Conservation (phyloP, 306 rosid genomes). For the Crotalaria pallida region DNA sequence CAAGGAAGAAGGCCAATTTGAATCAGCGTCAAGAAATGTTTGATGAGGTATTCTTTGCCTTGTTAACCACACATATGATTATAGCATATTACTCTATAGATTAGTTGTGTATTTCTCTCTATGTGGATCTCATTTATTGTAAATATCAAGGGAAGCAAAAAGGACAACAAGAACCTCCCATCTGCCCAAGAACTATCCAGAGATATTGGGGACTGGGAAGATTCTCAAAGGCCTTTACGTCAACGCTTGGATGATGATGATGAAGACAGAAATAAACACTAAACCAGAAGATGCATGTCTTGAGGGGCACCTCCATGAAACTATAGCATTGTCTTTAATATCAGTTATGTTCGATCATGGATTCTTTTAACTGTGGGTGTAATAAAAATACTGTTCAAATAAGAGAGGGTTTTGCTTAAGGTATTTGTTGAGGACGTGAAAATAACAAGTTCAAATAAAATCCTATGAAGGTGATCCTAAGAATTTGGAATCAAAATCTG, state of each 20-base stretch:
- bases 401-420: too few species aligned
- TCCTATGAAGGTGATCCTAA: too few species aligned
- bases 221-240: conserved; percentile 21
- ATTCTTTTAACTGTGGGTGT: neutral
- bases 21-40: conserved; percentile 34
- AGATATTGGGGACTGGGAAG: conserved; percentile 37
- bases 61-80: neutral
- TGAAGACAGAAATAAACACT: conserved; percentile 25
- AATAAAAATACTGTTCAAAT: too few species aligned
- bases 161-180: conserved; percentile 44
- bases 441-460: too few species aligned
- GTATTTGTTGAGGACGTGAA: too few species aligned
- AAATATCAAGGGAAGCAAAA: conserved; percentile 38
- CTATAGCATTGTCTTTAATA: neutral
- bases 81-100: neutral
- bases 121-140: conserved; percentile 13
- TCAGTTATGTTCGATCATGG: neutral
- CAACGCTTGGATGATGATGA: conserved; percentile 25
- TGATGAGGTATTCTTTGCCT: conserved; percentile 36
- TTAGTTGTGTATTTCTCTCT: conserved; percentile 5
- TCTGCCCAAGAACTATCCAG: conserved; percentile 45
- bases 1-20: conserved; percentile 23
- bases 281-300: neutral
- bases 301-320: neutral
- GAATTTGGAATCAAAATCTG: too few species aligned